Conservation (phyloP, 768 basidiomycete genomes). For the Suillus alpinus region DNA sequence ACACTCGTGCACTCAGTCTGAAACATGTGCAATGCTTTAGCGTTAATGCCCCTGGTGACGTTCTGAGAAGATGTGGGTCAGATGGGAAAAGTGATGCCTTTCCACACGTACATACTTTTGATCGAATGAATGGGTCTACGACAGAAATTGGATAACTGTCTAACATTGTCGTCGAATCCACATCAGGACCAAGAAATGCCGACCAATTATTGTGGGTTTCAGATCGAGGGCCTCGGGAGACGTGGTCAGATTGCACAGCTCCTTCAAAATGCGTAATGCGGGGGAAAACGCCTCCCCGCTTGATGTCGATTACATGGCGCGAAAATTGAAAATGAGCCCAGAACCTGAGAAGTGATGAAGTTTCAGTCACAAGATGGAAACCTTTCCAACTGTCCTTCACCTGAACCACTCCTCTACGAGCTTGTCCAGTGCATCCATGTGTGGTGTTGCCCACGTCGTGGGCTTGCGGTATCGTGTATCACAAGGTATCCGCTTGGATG, state of each 20-base stretch:
- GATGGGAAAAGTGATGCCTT: not conserved
- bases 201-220: not conserved
- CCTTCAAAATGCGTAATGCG: constrained; percentile 11
- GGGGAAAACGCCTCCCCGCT: constrained; percentile 38
- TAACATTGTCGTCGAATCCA: not conserved
- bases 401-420: constrained; percentile 40
- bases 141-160: constrained; percentile 21
- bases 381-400: constrained; percentile 28
- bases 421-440: constrained; percentile 14
- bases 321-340: constrained; percentile 41
- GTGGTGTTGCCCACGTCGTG: constrained; percentile 12
- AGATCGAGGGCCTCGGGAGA: not conserved
- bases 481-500: constrained; percentile 19
- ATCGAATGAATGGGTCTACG: constrained; percentile 40
- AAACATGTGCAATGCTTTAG: constrained; percentile 1
- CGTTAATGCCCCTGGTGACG: constrained; percentile 13
- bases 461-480: constrained; percentile 28
- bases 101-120: constrained; percentile 28
- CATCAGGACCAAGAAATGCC: not conserved
- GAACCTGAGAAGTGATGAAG: constrained; percentile 33
- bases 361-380: constrained; percentile 1
- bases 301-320: constrained; percentile 33
- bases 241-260: not conserved
- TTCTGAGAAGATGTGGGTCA: constrained; percentile 16
- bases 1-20: constrained; percentile 1